Evolutionary conservation across 371 early-diverging fungal species (phyloP), one percentile per base, ranked within the genome.

Genomic region (Lichtheimia ornata): DNA sequence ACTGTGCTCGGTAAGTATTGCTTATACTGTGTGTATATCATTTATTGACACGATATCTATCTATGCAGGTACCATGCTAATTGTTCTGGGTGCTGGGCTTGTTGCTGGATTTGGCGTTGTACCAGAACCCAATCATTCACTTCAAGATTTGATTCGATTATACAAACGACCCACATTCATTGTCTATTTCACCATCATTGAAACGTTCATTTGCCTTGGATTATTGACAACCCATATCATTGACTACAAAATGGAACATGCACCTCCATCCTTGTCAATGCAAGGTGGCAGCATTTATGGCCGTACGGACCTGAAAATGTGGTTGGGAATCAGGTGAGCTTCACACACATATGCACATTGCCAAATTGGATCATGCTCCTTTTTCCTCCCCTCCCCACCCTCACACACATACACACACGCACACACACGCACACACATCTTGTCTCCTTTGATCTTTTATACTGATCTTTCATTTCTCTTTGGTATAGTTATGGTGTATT

Each of bases 61-160:
- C 17, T 35, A 41, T 50, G 22, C 79, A 77, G 92, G 91, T 17
- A 93, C 93, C 15, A 56, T 83, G 47, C 67, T 92, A 41, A 91
- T 92, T 61, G 71, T 88, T 1, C 35, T 85, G 28, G 93, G 93
- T 12, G 90, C 91, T 42, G 68, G 83, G 45, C 79, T 89, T 42
- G 84, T 93, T 28, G 91, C 88, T 25, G 76, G 87, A 18, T 93
- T 92, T 76, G 93, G 91, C 6, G 85, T 88, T 4, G 88, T 92
- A 5, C 85, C 88, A n/a, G 92, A 91, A 67, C 89, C 89, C 0
- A 84, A 78, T 40, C 88, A 91, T 50, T 84, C 85, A 3, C 76
- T 93, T 24, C 81, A 86, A 43, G 88, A 91, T 54, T 68, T 93
- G 55, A 82, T 93, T 50, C 65, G 70, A 41, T 74, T 93, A n/a